These are phyloP conservation scores for Wickerhamiella cacticola DNA, from an alignment of 805 yeast genomes.

Conservation along the genomic window DNA sequence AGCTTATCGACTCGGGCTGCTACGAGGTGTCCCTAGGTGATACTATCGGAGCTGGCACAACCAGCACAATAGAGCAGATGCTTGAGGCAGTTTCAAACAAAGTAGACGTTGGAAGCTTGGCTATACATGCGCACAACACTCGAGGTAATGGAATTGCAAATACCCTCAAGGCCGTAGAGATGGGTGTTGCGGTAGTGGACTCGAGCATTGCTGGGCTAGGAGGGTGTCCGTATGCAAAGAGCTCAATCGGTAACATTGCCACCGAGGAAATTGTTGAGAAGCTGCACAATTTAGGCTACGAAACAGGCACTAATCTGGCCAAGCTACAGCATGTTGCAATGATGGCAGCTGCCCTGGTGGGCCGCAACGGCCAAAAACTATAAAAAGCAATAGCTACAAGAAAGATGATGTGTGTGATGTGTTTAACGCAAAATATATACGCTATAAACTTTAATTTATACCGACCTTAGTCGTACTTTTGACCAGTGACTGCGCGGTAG, in stretches of 20 bases:
- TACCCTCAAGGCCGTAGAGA: constrained; percentile 24
- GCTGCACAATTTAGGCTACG: constrained; percentile 24
- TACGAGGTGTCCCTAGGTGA: constrained; percentile 29
- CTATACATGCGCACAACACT: constrained; percentile 29
- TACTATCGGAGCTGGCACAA: constrained; percentile 29
- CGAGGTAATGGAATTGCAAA: constrained; percentile 29
- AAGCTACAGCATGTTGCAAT: constrained; percentile 22
- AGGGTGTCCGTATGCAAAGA: constrained; percentile 30
- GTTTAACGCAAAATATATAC: no score
- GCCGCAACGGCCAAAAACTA: constrained; percentile 10
- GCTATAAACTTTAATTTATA: neutral
- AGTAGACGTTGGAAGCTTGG: constrained; percentile 21
- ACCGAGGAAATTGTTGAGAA: constrained; percentile 28
- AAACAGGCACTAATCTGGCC: constrained; percentile 25
- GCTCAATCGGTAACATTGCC: constrained; percentile 28
- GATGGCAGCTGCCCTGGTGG: constrained; percentile 23
- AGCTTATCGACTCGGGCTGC: constrained; percentile 26
- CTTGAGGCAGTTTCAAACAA: constrained; percentile 20
- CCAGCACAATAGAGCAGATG: constrained; percentile 23
- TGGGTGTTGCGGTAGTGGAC: constrained; percentile 27
- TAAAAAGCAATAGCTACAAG: neutral
- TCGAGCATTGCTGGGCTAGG: constrained; percentile 28
- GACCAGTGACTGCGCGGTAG: constrained; percentile 60
- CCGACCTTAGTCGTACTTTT: constrained; percentile 33
- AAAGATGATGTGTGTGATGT: no score